A percentile compares a stretch with the other conserved stretches of the same genome.
These are phyloP conservation scores for Diaporthe sp. DNA, from an alignment of 2,329 filamentous ascomycete species.

Conservation along the genomic window DNA sequence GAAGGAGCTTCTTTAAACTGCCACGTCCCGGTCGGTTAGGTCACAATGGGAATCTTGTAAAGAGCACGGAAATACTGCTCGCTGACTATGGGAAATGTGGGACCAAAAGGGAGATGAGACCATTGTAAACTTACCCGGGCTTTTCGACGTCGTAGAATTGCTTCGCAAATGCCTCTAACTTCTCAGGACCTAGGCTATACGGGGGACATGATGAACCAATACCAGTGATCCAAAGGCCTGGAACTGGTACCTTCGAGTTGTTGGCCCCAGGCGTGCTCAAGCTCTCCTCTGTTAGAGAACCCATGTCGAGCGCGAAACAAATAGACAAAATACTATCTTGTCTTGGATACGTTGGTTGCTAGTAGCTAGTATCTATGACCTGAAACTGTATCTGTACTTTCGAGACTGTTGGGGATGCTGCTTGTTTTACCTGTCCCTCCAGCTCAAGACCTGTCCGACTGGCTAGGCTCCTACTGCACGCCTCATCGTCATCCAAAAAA, in stretches of 20 bases:
- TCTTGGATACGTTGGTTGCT: neutral
- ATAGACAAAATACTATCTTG: too few relatives aligned
- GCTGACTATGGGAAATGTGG: too few relatives aligned
- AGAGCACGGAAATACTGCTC: neutral
- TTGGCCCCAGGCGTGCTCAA: neutral
- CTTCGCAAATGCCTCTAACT: neutral
- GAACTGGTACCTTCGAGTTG: neutral
- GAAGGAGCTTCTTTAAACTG: neutral
- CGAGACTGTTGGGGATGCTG: neutral
- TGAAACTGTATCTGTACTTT: neutral
- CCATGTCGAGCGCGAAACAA: neutral
- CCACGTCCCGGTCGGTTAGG: neutral
- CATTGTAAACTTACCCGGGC: neutral
- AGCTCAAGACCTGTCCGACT: too few relatives aligned
- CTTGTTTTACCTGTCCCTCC: neutral
- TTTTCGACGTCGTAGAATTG: neutral
- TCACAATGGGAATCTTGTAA: fast-evolving
- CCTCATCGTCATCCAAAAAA: neutral
- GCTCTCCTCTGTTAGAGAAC: neutral
- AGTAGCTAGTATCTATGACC: neutral
- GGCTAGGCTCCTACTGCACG: neutral
- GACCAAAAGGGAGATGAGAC: fast-evolving
- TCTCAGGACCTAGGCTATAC: neutral
- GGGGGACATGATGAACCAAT: neutral
- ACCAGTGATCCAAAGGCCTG: neutral